Base-by-base conservation (phyloP, 2,329 filamentous ascomycete genomes). In the Cladophialophora yegresii region DNA sequence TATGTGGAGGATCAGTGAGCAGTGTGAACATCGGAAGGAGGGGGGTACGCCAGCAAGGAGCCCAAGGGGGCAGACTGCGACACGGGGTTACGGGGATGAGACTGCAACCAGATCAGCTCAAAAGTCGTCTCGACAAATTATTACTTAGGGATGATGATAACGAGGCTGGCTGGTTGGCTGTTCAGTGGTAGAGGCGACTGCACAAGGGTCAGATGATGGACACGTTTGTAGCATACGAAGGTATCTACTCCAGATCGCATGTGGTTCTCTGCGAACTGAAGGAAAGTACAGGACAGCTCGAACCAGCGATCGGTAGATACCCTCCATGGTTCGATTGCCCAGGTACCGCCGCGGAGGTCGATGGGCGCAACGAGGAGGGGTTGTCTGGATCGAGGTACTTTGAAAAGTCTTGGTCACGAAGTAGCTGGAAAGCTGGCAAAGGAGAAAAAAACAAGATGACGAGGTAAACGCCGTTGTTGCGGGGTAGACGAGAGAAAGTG, bases 201-300 rank as follows among this genome's bases (percentile, higher is more conserved):
- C 33, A 61, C 33, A 3, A 51, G 58, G 58, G 58, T 61, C 58
- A 61, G 58, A 61, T 61, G 58, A 61, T 61, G 58, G 58, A 22
- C 30, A 51, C 8, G 20, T 50, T 49, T n/a, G 26, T 50, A 28
- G 16, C 8, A 30, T 33, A 10, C 20, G 51, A 33, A 54, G 28
- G 57, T 50, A 32, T n/a, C 57, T 53, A 59, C 47, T 59, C 23
- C 23, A 47, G 45, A 26, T 49, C 28, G 57, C 57, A 53, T 40
- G 57, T 40, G 57, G 57, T 59, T 47, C 28, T 28, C 57, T n/a
- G 2, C 16, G 47, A 33, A 30, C 10, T 9, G 57, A 20, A n/a
- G 32, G 57, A 51, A 59, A 59, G 57, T 53, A 59, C 57, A 47
- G 47, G 28, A 47, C 57, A 59, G 47, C 28, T 40, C 10, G 16